Evolutionary conservation across 768 basidiomycete species (phyloP), one percentile per base, ranked within the genome.

Genomic region (Boletus rubroflammeus): DNA sequence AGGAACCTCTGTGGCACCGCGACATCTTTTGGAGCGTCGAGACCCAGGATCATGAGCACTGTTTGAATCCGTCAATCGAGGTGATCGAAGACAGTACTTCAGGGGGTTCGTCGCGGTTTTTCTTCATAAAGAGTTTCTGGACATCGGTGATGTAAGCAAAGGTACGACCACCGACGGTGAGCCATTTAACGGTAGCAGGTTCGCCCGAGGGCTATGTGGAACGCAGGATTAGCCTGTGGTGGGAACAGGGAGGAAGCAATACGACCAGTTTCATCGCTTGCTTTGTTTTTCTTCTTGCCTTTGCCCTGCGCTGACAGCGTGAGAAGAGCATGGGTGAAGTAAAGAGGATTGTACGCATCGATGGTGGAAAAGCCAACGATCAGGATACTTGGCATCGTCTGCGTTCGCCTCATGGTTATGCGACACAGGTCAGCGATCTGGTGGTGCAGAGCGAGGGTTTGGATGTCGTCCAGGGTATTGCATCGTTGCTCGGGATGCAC

Each of bases 141-240:
- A 90, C 71, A 67, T 90, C 81, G 13, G 66, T 63, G 8, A 90
- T 83, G 60, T 78, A 85, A 14, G 89, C 89, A 3, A 88, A 88
- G 8, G 89, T 90, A 15, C 88, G 77, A 3, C 89, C 88, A 17
- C 86, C 87, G 8, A 92, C 85, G 5, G 83, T 88, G 50, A 86
- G 67, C 80, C 84, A 91, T 61, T 80, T 81, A 52, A 91, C 81
- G 8, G 85, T 88, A 1, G 86, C 90, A n/a, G 77, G 78, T 52
- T 76, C 71, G 6, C 88, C 90, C 50, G 81, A 80, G 0, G 85
- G 83, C 88, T 90, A 51, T 17, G 48, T 26, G 40, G n/a, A 44
- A 35, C 40, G 25, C 34, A 42, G 42, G 25, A 57, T 61, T 36
- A 54, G 52, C 15, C 34, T 19, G 19, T 43, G 47, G 29, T 15